Evolutionary conservation across 805 yeast species (phyloP).

Genomic region (Kluyveromyces wickerhamii): DNA sequence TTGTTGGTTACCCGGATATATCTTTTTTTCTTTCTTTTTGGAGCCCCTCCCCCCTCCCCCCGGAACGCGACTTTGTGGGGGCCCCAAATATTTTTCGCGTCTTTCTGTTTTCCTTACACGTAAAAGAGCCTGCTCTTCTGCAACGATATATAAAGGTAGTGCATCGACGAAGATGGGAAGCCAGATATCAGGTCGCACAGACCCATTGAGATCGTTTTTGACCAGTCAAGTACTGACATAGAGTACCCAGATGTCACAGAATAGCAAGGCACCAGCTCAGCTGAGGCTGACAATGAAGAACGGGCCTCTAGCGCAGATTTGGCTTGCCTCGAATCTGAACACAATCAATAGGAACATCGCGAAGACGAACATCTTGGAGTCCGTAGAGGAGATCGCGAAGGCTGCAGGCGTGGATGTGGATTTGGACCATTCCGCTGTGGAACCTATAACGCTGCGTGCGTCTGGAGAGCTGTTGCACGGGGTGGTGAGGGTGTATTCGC

Average conservation of each 20-base stretch:
- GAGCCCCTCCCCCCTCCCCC: not conserved
- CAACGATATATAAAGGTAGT: too few species aligned
- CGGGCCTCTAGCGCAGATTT: conserved; percentile 83
- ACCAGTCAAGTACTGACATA: too few species aligned
- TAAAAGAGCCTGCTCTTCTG: too few species aligned
- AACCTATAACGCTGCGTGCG: conserved; percentile 66
- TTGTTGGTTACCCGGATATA: too few species aligned
- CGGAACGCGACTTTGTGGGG: not conserved
- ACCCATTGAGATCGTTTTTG: too few species aligned
- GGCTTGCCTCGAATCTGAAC: conserved; percentile 82
- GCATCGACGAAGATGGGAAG: too few species aligned
- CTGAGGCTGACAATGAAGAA: conserved; percentile 39
- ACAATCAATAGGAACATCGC: conserved; percentile 42
- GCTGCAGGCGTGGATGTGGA: conserved; percentile 27
- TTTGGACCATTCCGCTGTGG: conserved; percentile 24
- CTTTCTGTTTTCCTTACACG: too few species aligned
- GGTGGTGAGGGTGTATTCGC: conserved; percentile 75
- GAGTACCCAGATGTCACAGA: conserved; percentile 4
- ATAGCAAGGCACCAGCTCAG: conserved; percentile 1
- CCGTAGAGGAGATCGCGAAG: conserved; percentile 56
- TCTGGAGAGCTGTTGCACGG: conserved; percentile 85
- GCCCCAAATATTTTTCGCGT: conserved; percentile 1
- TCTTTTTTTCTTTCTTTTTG: not conserved
- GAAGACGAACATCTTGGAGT: conserved; percentile 62
- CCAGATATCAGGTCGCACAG: too few species aligned